Evolutionary conservation across 768 basidiomycete species (phyloP), one percentile per base, ranked within the genome.

Genomic region (Lanmaoa pseudosensibilis): DNA sequence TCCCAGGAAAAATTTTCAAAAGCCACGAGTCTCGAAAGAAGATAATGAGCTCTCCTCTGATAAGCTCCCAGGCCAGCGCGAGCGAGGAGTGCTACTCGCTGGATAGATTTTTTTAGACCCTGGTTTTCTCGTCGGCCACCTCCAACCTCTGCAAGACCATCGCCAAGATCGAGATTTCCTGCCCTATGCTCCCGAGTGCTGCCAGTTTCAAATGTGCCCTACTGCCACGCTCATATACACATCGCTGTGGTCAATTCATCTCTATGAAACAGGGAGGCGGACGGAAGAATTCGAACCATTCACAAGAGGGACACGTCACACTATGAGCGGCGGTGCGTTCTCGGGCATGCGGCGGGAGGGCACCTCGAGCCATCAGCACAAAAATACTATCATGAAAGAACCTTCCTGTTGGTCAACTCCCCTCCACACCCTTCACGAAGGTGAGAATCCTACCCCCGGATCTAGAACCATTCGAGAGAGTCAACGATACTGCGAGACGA

Each of bases 191-290:
- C 34, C 32, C 55, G 23, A 58, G n/a, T 36, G 23, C 57, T 43
- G 46, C 54, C 19, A 46, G 64, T 54, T 63, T 51, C 32, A 52
- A 56, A 54, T 55, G 50, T 32, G 54, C 23, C 30, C 36, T 19
- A 33, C 41, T 12, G 39, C 33, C 52, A 55, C 45, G 39, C 34
- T 34, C 62, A 50, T 50, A 36, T 44, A 11, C 46, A n/a, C 40
- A 40, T 46, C 46, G 33, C 55, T 54, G 39, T 32, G 30, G 46
- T 50, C 55, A 45, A 30, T 66, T 68, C 65, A 68, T 66, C 52
- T 58, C 30, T 49, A 25, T 60, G 65, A 69, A 64, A 66, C 67
- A 57, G 45, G 48, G 48, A 39, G 44, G 52, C 47, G n/a, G 46
- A 37, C 53, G 34, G 56, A 50, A 54, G 58, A 69, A 55, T 48